Evolutionary conservation across 164 flowering plant genomes (phyloP), one percentile per base, ranked within the genome.

Genomic region (Cinnamomum micranthum): DNA sequence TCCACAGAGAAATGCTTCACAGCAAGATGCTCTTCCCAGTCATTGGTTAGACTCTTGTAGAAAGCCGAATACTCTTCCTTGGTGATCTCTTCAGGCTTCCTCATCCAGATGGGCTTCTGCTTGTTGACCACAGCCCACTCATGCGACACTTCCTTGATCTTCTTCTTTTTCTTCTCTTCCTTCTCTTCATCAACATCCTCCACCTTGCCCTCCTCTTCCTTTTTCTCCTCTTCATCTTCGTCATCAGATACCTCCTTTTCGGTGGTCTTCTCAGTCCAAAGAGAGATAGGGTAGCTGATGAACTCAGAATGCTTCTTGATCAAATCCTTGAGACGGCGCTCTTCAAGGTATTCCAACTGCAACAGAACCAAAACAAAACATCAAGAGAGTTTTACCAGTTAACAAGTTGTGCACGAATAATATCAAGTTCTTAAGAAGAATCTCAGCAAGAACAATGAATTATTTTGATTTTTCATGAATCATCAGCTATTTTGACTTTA

Each of bases 31-130:
- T 88, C 88, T 55, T 86, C 91, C 89, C 89, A 88, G 41, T 88
- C 89, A 76, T 86, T 89, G 66, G 87, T 87, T n/a, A 87, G 81
- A 65, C 90, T 87, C 85, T 87, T 89, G 86, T 89, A 89, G 82
- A 89, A 89, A 0, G 92, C 66, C 1, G 87, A 82, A 74, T 88
- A 88, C 73, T 88, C 91, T n/a, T 88, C 89, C 74, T 86, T 88
- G 2, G 83, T 81, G 15, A 87, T 75, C 78, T 89, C 90, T 71
- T 86, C 89, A 2, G 89, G 88, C 74, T 88, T 88, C 50, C 91
- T 70, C 80, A 88, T 47, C 90, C 88, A 87, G 62, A 86, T 88
- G 0, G 88, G 89, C 63, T 88, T 86, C 78, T 87, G 87, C 74
- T 88, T 86, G 84, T 88, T 89, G 63, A 85, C 78, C 0, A 77